Base-by-base conservation (phyloP, 192 early-diverging fungal genomes). In the Mortierella alpina region DNA sequence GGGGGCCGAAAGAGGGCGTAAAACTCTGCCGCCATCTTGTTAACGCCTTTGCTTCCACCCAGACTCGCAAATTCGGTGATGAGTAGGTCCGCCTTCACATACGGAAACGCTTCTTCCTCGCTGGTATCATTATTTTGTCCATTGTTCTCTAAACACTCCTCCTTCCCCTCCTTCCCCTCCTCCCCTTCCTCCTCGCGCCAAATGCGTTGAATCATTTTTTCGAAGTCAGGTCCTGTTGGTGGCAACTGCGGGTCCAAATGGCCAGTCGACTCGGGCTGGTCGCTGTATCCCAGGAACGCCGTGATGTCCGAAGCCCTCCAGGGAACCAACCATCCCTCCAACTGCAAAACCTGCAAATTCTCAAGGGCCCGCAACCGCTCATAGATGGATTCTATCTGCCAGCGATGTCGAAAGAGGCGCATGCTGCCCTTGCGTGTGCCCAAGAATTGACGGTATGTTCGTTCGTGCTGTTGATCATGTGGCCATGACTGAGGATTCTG, bases 331-430 rank as follows among this genome's bases (percentile, higher is more conserved):
- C 65, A 66, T 3, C 65, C 65, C 42, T 66, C 52, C 14, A 66
- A 41, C 20, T 68, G 66, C 20, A 68, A 39, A 8, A 68, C 56
- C 46, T 68, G 45, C 7, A 68, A 46, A 1, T 44, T 17, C 11
- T n/a, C 20, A 18, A 68, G 66, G 9, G 46, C 46, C 9, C 46
- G 14, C 7, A 58, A 22, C 17, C 66, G 66, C 46, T 68, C 66
- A 14, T 68, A 68, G 66, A 68, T 59, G 11, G 66, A 57, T 39
- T 68, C 66, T 15, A 68, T 68, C 4, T 59, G 22, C 66, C 66
- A 68, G 8, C 41, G 56, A 10, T 44, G 57, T 2, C 44, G 4
- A 23, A 68, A 68, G 55, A 68, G 57, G 5, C n/a, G 60, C 44
- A 45, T 20, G 60, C 13, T 18, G n/a, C 46, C 8, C 31, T 59